Evolutionary conservation across 768 basidiomycete genomes (phyloP).

Genomic region (Lactifluus subvellereus): DNA sequence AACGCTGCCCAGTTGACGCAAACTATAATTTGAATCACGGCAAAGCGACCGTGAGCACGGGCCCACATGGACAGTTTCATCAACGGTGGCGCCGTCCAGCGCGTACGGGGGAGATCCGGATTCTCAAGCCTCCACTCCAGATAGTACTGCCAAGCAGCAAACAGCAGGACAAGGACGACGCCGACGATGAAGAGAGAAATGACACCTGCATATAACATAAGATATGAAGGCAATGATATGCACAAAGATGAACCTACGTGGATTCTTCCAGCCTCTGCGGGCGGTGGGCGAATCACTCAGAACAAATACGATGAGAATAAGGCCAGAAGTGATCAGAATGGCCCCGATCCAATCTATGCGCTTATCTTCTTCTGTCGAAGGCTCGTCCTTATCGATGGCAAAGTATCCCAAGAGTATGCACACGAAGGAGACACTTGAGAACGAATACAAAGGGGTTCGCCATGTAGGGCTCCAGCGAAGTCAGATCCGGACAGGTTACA

Average conservation of each 20-base stretch:
- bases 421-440: constrained; percentile 49
- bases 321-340: constrained; percentile 52
- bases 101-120: constrained; percentile 12
- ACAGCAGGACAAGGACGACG: constrained; percentile 46
- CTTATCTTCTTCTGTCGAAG: constrained; percentile 30
- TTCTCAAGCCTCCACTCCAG: constrained; percentile 40
- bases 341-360: constrained; percentile 79
- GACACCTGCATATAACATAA: constrained; percentile 47
- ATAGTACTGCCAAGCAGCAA: constrained; percentile 61
- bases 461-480: constrained; percentile 40
- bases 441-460: constrained; percentile 61
- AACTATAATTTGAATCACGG: constrained; percentile 55
- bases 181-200: constrained; percentile 62
- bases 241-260: constrained; percentile 37
- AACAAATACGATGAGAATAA: constrained; percentile 68
- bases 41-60: constrained; percentile 55
- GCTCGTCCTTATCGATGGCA: constrained; percentile 55
- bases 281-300: constrained; percentile 63
- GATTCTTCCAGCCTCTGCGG: constrained; percentile 53
- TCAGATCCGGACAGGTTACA: neutral
- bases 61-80: constrained; percentile 61
- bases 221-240: neutral
- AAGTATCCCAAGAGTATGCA: constrained; percentile 48
- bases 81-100: constrained; percentile 50
- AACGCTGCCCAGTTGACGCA: constrained; percentile 61